Percentiles rank a stretch among this genome's conserved stretches.
Conservation (phyloP, 2,329 filamentous ascomycete species). For the Cercospora berteroae region DNA sequence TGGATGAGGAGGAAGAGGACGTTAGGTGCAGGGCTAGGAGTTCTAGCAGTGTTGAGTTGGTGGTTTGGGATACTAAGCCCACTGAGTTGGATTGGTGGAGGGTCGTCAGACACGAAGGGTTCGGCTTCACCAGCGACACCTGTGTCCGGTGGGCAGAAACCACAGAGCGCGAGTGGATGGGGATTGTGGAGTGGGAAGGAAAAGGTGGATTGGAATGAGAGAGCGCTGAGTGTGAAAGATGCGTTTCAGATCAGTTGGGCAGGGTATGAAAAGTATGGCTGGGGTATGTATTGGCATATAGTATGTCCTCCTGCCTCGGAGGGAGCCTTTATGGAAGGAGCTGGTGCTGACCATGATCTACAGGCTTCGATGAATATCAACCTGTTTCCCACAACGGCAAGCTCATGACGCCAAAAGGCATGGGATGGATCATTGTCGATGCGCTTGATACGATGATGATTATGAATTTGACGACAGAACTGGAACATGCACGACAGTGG, state of each 20-base stretch:
- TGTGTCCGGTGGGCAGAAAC: slow-evolving; percentile 16
- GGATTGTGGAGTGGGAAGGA: slow-evolving; percentile 56
- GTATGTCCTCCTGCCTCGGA: slow-evolving; percentile 21
- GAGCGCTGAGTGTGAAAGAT: slow-evolving; percentile 79
- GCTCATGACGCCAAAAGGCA: slow-evolving; percentile 82
- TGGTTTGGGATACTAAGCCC: slow-evolving; percentile 63
- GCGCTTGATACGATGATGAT: slow-evolving; percentile 94
- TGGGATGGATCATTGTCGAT: slow-evolving; percentile 98
- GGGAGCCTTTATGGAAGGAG: background rate
- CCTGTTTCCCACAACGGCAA: slow-evolving; percentile 74
- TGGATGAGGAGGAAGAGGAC: slow-evolving; percentile 59
- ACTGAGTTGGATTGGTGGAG: slow-evolving; percentile 26
- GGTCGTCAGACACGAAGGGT: slow-evolving; percentile 5
- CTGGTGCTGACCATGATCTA: slow-evolving; percentile 5
- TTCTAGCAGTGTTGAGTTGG: slow-evolving; percentile 62
- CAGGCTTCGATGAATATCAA: slow-evolving; percentile 76
- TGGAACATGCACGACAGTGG: slow-evolving; percentile 86
- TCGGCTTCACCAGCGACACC: background rate
- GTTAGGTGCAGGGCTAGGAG: slow-evolving; percentile 53
- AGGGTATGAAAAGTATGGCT: slow-evolving; percentile 86
- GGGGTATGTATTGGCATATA: slow-evolving; percentile 63
- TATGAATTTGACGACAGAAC: slow-evolving; percentile 89
- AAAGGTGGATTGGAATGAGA: slow-evolving; percentile 68
- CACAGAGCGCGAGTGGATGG: slow-evolving; percentile 29
- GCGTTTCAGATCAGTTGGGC: slow-evolving; percentile 91